phyloP scores from a whole-genome alignment of 495 filamentous ascomycete species.

The Penicillium nucicola region DNA sequence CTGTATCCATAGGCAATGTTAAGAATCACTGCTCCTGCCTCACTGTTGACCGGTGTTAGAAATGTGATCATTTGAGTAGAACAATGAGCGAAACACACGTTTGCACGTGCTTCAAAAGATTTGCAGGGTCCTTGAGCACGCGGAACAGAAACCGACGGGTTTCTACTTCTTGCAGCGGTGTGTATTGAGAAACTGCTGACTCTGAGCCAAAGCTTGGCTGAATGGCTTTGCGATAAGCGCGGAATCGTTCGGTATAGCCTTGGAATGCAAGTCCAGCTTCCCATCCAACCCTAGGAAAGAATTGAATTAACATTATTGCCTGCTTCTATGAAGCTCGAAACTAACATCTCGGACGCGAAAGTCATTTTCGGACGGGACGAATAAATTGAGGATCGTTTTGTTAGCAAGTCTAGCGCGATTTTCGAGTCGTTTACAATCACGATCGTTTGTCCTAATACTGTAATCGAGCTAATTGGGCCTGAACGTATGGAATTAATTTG shows the following conservation, averaged over 20 bases:
- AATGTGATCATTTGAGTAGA: too few relatives aligned
- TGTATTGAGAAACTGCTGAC: constrained; percentile 28
- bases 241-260: constrained; percentile 34
- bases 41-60: constrained; percentile 9
- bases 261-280: constrained; percentile 30
- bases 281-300: constrained; percentile 30
- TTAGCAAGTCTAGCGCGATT: constrained; percentile 38
- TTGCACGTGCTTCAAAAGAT: constrained; percentile 36
- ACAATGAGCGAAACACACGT: constrained; percentile 17
- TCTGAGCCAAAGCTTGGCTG: constrained; percentile 25
- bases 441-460: constrained; percentile 42
- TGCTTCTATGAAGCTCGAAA: background rate
- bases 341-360: constrained; percentile 36
- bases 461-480: constrained; percentile 48
- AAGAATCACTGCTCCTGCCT: constrained; percentile 43
- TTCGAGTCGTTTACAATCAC: constrained; percentile 41
- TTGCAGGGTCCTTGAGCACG: constrained; percentile 32
- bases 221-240: constrained; percentile 39
- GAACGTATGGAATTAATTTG: background rate
- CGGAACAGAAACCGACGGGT: constrained; percentile 39
- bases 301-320: too few relatives aligned
- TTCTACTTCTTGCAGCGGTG: constrained; percentile 37
- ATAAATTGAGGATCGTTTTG: constrained; percentile 36
- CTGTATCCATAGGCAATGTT: constrained; percentile 51
- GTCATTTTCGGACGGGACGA: constrained; percentile 36